A percentile compares a stretch with the other conserved stretches of the same genome.
These are phyloP conservation scores for Talaromyces verruculosus DNA, from an alignment of 2,329 filamentous ascomycete genomes.

Conservation along the genomic window DNA sequence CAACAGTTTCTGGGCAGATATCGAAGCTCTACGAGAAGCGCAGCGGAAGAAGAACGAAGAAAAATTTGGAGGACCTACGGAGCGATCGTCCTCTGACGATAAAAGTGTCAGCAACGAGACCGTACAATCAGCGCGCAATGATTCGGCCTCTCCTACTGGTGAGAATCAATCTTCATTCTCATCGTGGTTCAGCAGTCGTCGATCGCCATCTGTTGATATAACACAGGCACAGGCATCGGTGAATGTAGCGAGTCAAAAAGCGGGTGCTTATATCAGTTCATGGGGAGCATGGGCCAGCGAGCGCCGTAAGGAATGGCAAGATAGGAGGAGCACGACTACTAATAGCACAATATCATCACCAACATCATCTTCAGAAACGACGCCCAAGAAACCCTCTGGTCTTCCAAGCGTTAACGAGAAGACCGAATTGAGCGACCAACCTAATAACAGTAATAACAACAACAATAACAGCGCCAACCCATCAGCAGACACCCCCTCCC, in stretches of 20 bases:
- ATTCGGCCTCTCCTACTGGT: not conserved
- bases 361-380: conserved; percentile 18
- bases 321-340: conserved; percentile 32
- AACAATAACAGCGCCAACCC: not conserved
- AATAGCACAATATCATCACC: conserved; percentile 27
- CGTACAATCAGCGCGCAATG: conserved; percentile 22
- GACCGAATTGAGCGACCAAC: not conserved
- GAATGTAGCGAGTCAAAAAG: conserved; percentile 54
- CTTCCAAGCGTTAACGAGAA: conserved; percentile 21
- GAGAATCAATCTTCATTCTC: conserved; percentile 23
- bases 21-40: conserved; percentile 75
- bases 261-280: conserved; percentile 63
- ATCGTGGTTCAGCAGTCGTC: conserved; percentile 34
- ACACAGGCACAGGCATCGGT: conserved; percentile 56
- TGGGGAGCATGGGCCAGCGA: conserved; percentile 63
- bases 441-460: not conserved
- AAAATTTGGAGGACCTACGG: conserved; percentile 21
- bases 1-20: conserved; percentile 84
- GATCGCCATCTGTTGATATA: conserved; percentile 48
- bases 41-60: conserved; percentile 58
- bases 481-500: not conserved
- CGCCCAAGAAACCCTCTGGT: not conserved
- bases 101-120: conserved; percentile 29
- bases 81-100: conserved; percentile 34
- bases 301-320: conserved; percentile 49